Conservation (phyloP, 345 rosid genomes). For the Reutealis trisperma region DNA sequence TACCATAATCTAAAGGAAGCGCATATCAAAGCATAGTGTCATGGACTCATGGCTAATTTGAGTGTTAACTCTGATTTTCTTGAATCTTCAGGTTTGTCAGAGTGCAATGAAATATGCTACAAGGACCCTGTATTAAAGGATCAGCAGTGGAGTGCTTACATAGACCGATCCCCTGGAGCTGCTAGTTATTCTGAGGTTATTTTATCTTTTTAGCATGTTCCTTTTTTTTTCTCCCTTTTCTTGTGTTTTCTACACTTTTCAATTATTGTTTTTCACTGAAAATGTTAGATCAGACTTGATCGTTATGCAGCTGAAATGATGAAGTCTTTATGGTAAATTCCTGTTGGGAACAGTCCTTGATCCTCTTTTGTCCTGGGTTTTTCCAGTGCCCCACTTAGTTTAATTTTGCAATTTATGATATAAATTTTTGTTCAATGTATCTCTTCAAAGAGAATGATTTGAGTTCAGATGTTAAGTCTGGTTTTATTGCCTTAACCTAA, state of each 20-base stretch:
- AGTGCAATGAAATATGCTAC: slow-evolving; percentile 84
- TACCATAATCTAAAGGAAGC: background rate
- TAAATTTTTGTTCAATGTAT: too few species aligned
- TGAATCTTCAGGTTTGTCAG: slow-evolving; percentile 59
- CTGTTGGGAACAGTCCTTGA: background rate
- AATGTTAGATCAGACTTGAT: too few species aligned
- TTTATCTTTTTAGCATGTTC: background rate
- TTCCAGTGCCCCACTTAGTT: background rate
- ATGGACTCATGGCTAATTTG: background rate
- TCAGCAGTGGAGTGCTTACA: slow-evolving; percentile 83
- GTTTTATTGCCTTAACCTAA: too few species aligned
- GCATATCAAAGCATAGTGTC: background rate
- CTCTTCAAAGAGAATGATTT: too few species aligned
- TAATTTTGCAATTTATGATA: too few species aligned
- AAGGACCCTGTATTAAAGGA: slow-evolving; percentile 98
- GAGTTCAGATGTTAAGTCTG: too few species aligned
- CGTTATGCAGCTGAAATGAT: too few species aligned
- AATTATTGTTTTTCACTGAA: background rate
- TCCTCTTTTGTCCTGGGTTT: background rate
- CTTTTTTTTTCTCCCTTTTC: background rate
- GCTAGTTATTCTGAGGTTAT: slow-evolving; percentile 74
- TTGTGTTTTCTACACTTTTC: background rate
- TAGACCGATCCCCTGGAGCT: slow-evolving; percentile 93
- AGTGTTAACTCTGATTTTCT: slow-evolving; percentile 18
- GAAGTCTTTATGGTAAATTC: background rate